Evolutionary conservation across 116 monocot genomes (phyloP).

Genomic region (Phalaenopsis hybrid): DNA sequence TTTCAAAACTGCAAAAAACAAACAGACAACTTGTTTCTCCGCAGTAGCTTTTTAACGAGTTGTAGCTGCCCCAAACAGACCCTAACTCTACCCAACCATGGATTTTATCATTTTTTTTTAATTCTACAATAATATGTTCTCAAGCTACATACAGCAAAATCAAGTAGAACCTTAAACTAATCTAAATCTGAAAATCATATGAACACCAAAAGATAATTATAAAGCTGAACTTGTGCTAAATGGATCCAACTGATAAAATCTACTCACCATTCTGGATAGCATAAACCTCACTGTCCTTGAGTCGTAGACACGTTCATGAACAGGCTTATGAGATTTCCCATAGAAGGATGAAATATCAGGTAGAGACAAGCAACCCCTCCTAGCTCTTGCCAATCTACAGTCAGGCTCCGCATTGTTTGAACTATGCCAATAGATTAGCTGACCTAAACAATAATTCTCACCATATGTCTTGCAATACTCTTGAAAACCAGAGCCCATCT

Average conservation of each 20-base stretch:
- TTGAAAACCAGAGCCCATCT: slow-evolving; percentile 76
- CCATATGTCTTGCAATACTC: slow-evolving; percentile 88
- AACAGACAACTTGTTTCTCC: too few relatives aligned
- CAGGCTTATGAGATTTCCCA: slow-evolving; percentile 47
- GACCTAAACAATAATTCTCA: slow-evolving; percentile 85
- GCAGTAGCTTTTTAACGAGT: too few relatives aligned
- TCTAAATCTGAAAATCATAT: background rate
- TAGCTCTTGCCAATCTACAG: slow-evolving; percentile 46
- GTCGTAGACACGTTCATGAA: slow-evolving; percentile 60
- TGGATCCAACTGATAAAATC: background rate
- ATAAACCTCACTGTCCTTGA: slow-evolving; percentile 70
- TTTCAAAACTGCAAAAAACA: too few relatives aligned
- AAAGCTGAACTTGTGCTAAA: background rate
- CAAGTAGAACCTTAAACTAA: background rate
- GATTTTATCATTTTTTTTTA: too few relatives aligned
- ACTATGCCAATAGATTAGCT: slow-evolving; percentile 93
- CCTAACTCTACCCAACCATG: too few relatives aligned
- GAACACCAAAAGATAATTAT: background rate
- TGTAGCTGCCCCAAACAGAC: too few relatives aligned
- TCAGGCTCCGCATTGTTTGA: slow-evolving; percentile 84
- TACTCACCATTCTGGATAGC: slow-evolving; percentile 84
- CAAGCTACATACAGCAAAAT: too few relatives aligned
- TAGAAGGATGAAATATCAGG: slow-evolving; percentile 85
- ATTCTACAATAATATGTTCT: background rate
- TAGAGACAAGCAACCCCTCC: slow-evolving; percentile 75